Percentiles rank a stretch among this genome's conserved stretches.
Evolutionary conservation across 108 stramenopile genomes (phyloP).

Genomic region (Cyclotella kingstonii): DNA sequence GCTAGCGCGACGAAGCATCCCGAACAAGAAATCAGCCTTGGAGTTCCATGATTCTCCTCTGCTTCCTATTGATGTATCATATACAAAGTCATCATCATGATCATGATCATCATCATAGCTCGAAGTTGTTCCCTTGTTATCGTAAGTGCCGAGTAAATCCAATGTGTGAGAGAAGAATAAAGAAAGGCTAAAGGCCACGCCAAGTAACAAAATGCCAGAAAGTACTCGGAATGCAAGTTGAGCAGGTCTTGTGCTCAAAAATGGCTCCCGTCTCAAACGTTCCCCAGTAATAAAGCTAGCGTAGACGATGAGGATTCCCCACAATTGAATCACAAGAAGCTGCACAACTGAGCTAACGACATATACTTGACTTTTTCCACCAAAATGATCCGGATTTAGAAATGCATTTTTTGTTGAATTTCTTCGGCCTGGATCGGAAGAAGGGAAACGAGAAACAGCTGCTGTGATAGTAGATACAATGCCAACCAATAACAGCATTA

Average conservation of each 20-base stretch:
- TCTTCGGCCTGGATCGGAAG: constrained; percentile 22
- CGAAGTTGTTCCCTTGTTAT: constrained; percentile 13
- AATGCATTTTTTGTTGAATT: constrained; percentile 18
- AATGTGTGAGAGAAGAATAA: constrained; percentile 15
- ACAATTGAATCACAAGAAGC: constrained; percentile 48
- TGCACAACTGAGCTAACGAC: constrained; percentile 56
- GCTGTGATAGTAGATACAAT: constrained; percentile 43
- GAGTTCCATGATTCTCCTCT: constrained; percentile 36
- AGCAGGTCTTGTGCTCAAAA: constrained; percentile 78
- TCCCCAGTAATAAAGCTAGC: constrained; percentile 57
- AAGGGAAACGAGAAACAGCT: constrained; percentile 51
- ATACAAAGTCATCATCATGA: constrained; percentile 14
- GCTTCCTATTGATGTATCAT: constrained; percentile 28
- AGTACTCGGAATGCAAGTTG: constrained; percentile 72
- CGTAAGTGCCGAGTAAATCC: constrained; percentile 11
- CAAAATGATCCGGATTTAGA: constrained; percentile 42
- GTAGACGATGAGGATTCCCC: constrained; percentile 53
- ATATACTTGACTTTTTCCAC: constrained; percentile 47
- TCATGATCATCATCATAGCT: constrained; percentile 3
- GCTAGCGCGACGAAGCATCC: constrained; percentile 29
- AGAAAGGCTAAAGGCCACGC: constrained; percentile 32
- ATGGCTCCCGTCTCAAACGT: constrained; percentile 60
- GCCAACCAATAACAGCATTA: constrained; percentile 50
- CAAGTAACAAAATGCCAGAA: constrained; percentile 35
- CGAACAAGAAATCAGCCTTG: constrained; percentile 34